These are phyloP conservation scores for Acer negundo DNA, from an alignment of 345 rosid genomes.

Conservation along the genomic window DNA sequence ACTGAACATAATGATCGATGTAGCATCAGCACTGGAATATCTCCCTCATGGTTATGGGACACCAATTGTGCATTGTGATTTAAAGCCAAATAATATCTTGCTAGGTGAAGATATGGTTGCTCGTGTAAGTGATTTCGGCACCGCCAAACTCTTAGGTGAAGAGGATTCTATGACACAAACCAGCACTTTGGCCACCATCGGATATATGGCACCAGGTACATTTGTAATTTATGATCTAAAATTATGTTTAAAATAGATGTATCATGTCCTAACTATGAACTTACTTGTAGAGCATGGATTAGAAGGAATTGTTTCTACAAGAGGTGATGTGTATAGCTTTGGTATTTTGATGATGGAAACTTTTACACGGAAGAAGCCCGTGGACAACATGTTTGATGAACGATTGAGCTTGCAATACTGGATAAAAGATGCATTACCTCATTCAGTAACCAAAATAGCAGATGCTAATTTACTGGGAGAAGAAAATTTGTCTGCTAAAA, in stretches of 20 bases:
- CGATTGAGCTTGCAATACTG: conserved; percentile 19
- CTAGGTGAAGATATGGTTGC: not conserved
- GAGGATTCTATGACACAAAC: not conserved
- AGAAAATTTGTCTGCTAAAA: conserved; percentile 8
- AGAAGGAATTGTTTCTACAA: too few relatives aligned
- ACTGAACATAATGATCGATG: conserved; percentile 18
- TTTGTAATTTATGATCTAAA: not conserved
- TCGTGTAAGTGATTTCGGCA: conserved; percentile 6
- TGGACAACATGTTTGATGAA: conserved; percentile 7
- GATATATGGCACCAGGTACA: conserved; percentile 13
- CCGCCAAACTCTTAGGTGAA: not conserved
- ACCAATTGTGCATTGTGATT: too few relatives aligned
- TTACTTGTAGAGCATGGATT: too few relatives aligned
- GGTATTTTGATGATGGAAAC: conserved; percentile 23
- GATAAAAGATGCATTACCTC: not conserved
- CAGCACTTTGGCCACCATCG: conserved; percentile 1
- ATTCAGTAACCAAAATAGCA: not conserved
- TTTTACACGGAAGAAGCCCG: conserved; percentile 23
- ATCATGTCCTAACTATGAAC: not conserved
- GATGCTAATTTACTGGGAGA: conserved; percentile 17
- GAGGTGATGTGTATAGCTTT: too few relatives aligned
- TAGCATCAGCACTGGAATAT: conserved; percentile 21
- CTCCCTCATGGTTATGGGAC: not conserved
- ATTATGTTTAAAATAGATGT: too few relatives aligned
- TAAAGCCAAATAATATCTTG: too few relatives aligned